Evolutionary conservation across 768 basidiomycete species (phyloP).

Genomic region (Strobilomyces dryophilus): DNA sequence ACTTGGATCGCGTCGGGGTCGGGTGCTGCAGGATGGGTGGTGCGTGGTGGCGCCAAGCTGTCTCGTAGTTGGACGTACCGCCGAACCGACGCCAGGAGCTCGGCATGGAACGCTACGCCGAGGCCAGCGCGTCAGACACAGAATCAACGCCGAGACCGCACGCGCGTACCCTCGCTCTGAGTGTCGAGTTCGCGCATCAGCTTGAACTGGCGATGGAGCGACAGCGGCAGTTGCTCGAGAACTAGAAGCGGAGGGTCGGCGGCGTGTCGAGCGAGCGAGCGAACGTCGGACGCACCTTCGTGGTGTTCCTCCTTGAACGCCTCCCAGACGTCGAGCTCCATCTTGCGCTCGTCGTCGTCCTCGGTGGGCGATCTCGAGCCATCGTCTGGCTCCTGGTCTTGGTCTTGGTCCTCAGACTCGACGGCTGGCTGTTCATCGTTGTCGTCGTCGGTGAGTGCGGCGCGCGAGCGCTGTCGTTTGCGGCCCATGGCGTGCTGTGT

Average conservation of each 20-base stretch:
- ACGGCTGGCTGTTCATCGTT: slow-evolving; percentile 13
- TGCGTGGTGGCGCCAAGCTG: slow-evolving; percentile 12
- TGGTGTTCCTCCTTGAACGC: slow-evolving; percentile 74
- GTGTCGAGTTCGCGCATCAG: slow-evolving; percentile 72
- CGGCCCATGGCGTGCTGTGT: slow-evolving; percentile 28
- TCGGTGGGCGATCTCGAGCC: background rate
- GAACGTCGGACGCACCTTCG: slow-evolving; percentile 48
- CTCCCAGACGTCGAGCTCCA: slow-evolving; percentile 68
- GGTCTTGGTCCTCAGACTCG: slow-evolving; percentile 10
- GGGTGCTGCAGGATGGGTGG: background rate
- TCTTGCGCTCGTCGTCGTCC: slow-evolving; percentile 31
- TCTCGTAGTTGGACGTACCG: slow-evolving; percentile 43
- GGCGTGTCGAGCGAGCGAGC: background rate
- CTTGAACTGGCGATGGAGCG: slow-evolving; percentile 64
- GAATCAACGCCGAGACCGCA: background rate
- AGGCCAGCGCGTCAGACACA: slow-evolving; percentile 1
- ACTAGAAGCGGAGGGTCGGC: slow-evolving; percentile 37
- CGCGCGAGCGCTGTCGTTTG: slow-evolving; percentile 48
- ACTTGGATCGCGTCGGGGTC: slow-evolving; percentile 5
- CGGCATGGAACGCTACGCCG: slow-evolving; percentile 35
- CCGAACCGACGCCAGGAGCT: slow-evolving; percentile 42
- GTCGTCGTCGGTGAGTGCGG: slow-evolving; percentile 30
- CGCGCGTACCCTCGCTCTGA: slow-evolving; percentile 49
- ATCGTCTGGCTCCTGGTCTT: background rate
- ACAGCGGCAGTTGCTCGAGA: slow-evolving; percentile 74